Evolutionary conservation across 1,284 basidiomycete genomes (phyloP), one percentile per base, ranked within the genome.

Genomic region (Boletus hoseneyae): DNA sequence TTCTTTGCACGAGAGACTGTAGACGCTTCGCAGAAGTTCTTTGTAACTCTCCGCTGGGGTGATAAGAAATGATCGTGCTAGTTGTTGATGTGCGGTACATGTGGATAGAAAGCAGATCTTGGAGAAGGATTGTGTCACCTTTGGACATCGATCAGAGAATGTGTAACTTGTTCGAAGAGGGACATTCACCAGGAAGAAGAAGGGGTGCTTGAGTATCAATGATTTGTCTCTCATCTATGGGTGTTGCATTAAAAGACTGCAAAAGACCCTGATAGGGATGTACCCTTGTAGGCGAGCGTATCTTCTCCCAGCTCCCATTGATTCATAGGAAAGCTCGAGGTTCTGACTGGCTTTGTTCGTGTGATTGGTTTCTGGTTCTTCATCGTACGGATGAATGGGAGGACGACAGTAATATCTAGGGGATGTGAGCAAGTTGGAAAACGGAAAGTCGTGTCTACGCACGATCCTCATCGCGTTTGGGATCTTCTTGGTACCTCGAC

Each of bases 131-230:
- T 27, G 49, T 55, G 6, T 59, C 48, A 12, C 53, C 67, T 68
- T 41, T 5, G 6, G 6, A 47, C 11, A 16, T 13, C 23, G 23
- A 41, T 51, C 4, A 42, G 36, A 23, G 19, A 6, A 30, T 13
- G 30, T 11, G n/a, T 4, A 16, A 21, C 15, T 4, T 32, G 29
- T n/a, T 12, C 9, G 9, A 3, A 23, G 7, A 21, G 7, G 3
- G 0, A 34, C 12, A 36, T 56, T 6, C 27, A 55, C 65, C 37
- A 1, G 56, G 56, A n/a, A 80, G 63, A 25, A 60, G 59, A 16
- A 82, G 67, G 1, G 79, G 75, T 6, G 70, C 68, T 56, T 79
- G 77, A 0, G 78, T 79, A 52, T 82, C 73, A 37, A 81, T 80
- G 52, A 68, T 65, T 42, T 77, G 66, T 32, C 64, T 47, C 42